These are phyloP conservation scores for Cantharellus anzutake DNA, from an alignment of 768 basidiomycete genomes.

Conservation along the genomic window DNA sequence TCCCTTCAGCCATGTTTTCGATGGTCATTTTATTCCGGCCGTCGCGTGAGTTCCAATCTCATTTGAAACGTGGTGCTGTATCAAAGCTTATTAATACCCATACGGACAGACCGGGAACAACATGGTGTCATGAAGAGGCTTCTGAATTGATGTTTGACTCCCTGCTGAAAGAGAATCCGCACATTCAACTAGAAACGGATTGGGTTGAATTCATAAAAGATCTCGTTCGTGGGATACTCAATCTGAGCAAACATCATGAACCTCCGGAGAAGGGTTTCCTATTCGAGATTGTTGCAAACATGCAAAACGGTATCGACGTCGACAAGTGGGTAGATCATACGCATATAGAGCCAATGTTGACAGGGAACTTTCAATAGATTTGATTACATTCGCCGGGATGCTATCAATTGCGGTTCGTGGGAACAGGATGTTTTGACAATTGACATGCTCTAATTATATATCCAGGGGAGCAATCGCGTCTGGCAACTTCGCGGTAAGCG, in stretches of 20 bases:
- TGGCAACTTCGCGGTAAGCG: neutral
- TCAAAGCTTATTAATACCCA: neutral
- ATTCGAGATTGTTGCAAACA: constrained; percentile 74
- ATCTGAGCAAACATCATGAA: constrained; percentile 2
- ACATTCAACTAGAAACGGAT: constrained; percentile 26
- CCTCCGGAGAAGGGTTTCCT: constrained; percentile 44
- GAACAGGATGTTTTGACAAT: neutral
- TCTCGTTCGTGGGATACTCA: constrained; percentile 46
- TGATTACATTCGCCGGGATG: constrained; percentile 67
- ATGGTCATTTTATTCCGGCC: constrained; percentile 47
- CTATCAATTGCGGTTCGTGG: constrained; percentile 9
- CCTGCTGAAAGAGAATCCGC: constrained; percentile 33
- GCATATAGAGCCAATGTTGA: neutral
- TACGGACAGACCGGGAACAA: constrained; percentile 23
- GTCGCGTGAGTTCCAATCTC: constrained; percentile 25
- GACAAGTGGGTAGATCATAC: constrained; percentile 41
- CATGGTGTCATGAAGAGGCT: constrained; percentile 62
- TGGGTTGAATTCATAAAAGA: constrained; percentile 54
- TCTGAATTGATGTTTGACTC: constrained; percentile 72
- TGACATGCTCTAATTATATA: neutral
- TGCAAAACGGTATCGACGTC: constrained; percentile 65
- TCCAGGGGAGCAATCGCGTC: neutral
- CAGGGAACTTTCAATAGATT: constrained; percentile 26
- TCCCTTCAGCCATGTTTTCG: constrained; percentile 78
- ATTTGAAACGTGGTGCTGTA: neutral